Evolutionary conservation across 208 protist genomes (phyloP).

Genomic region (Acanthamoeba polyphaga): DNA sequence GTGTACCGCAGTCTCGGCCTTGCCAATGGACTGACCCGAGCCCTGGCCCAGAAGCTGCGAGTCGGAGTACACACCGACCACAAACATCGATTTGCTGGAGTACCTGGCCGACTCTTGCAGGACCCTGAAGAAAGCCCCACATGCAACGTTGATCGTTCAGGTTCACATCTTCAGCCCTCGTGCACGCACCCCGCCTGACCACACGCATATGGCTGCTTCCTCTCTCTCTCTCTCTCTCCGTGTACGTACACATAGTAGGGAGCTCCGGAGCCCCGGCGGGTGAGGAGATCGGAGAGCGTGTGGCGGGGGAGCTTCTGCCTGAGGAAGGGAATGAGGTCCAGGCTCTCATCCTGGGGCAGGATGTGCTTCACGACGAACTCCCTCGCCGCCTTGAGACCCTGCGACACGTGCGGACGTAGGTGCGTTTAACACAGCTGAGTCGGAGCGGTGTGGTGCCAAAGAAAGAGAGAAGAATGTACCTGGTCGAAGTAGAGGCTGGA

Average conservation of each 20-base stretch:
- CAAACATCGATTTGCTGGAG: slow-evolving; percentile 33
- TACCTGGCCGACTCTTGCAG: slow-evolving; percentile 56
- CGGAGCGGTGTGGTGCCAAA: background rate
- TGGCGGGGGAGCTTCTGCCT: slow-evolving; percentile 41
- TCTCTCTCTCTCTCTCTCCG: background rate
- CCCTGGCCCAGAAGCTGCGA: slow-evolving; percentile 44
- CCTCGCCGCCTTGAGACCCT: slow-evolving; percentile 55
- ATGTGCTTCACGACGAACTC: slow-evolving; percentile 2
- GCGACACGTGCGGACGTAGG: background rate
- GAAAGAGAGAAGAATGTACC: background rate
- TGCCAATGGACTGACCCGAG: slow-evolving; percentile 21
- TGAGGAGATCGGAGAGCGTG: slow-evolving; percentile 32
- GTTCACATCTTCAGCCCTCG: background rate
- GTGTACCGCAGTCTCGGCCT: slow-evolving; percentile 35
- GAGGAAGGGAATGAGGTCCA: slow-evolving; percentile 58
- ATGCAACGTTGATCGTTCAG: background rate
- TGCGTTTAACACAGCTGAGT: background rate
- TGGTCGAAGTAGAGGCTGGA: slow-evolving; percentile 41
- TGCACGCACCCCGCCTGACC: too few species aligned
- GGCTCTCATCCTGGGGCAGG: slow-evolving; percentile 33
- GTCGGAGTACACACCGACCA: slow-evolving; percentile 63
- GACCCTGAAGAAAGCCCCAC: background rate
- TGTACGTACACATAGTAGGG: slow-evolving; percentile 62
- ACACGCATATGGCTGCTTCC: background rate
- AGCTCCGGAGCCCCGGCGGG: slow-evolving; percentile 24